Percentiles rank a stretch among this genome's conserved stretches.
Conservation (phyloP, 2,329 filamentous ascomycete genomes). For the Penicillium paneum region DNA sequence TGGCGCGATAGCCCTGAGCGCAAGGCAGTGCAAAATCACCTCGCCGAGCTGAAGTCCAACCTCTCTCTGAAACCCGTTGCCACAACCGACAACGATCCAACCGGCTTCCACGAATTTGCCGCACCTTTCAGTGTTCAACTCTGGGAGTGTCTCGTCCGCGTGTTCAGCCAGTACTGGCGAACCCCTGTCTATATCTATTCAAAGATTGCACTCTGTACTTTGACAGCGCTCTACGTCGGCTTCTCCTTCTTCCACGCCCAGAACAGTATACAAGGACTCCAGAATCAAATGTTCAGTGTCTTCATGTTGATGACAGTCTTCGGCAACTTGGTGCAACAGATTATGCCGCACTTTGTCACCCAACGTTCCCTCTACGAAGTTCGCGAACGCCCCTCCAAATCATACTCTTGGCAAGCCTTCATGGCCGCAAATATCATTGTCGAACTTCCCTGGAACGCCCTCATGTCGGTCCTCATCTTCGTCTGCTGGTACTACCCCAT, state of each 20-base stretch:
- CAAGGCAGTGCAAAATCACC: slow-evolving; percentile 52
- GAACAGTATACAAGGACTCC: slow-evolving; percentile 73
- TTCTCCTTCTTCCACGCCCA: slow-evolving; percentile 76
- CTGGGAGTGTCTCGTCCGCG: slow-evolving; percentile 64
- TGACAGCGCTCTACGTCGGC: slow-evolving; percentile 72
- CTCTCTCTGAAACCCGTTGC: slow-evolving; percentile 42
- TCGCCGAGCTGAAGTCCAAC: slow-evolving; percentile 51
- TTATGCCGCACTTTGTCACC: slow-evolving; percentile 59
- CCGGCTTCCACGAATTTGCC: slow-evolving; percentile 72
- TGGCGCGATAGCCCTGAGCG: slow-evolving; percentile 62
- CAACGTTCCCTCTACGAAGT: slow-evolving; percentile 60
- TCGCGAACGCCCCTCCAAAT: slow-evolving; percentile 62
- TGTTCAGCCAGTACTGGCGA: slow-evolving; percentile 91
- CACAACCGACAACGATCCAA: slow-evolving; percentile 43
- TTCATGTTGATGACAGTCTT: slow-evolving; percentile 85
- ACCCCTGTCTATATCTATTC: slow-evolving; percentile 86
- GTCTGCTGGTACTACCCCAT: slow-evolving; percentile 67
- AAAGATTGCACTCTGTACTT: slow-evolving; percentile 66
- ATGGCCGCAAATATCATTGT: slow-evolving; percentile 68
- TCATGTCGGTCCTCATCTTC: slow-evolving; percentile 63
- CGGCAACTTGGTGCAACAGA: slow-evolving; percentile 54
- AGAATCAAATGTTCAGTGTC: slow-evolving; percentile 87
- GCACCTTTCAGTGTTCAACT: slow-evolving; percentile 69
- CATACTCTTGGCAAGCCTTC: slow-evolving; percentile 72
- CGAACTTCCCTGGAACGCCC: slow-evolving; percentile 64